Evolutionary conservation across 2,329 filamentous ascomycete genomes (phyloP).

Genomic region (Hymenoscyphus fraxineus): DNA sequence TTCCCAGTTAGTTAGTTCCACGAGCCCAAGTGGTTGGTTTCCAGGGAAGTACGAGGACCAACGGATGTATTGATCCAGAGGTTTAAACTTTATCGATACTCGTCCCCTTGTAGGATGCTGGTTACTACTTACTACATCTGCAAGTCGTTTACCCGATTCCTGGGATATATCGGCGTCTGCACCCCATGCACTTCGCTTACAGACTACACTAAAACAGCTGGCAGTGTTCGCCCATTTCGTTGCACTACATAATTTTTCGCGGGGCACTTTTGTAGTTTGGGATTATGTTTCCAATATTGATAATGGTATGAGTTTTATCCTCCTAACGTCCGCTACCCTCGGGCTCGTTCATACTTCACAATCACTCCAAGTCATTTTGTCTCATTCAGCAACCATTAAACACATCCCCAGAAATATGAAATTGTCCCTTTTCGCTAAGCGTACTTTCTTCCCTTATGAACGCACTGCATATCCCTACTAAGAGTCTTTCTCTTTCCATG

Average conservation of each 20-base stretch:
- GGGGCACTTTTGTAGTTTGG: neutral
- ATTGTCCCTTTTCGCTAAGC: constrained; percentile 24
- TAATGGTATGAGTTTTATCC: neutral
- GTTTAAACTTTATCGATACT: neutral
- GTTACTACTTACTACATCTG: neutral
- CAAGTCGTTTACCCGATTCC: neutral
- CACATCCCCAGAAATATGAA: constrained; percentile 23
- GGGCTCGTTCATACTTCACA: constrained; percentile 7
- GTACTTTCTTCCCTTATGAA: constrained; percentile 28
- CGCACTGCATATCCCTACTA: constrained; percentile 20
- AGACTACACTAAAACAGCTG: neutral
- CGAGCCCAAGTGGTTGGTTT: no score
- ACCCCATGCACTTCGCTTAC: neutral
- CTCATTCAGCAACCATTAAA: neutral
- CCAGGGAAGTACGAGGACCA: neutral
- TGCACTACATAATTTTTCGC: neutral
- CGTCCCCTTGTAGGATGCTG: neutral
- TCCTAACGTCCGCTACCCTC: neutral
- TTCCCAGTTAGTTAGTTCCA: no score
- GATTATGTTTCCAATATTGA: neutral
- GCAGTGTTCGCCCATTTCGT: neutral
- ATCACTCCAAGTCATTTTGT: constrained; percentile 10
- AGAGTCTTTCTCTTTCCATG: constrained; percentile 26
- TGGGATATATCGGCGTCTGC: neutral
- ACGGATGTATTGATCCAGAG: neutral